Evolutionary conservation across 2,329 filamentous ascomycete species (phyloP), one percentile per base, ranked within the genome.

Genomic region (Cordyceps pruinosa): DNA sequence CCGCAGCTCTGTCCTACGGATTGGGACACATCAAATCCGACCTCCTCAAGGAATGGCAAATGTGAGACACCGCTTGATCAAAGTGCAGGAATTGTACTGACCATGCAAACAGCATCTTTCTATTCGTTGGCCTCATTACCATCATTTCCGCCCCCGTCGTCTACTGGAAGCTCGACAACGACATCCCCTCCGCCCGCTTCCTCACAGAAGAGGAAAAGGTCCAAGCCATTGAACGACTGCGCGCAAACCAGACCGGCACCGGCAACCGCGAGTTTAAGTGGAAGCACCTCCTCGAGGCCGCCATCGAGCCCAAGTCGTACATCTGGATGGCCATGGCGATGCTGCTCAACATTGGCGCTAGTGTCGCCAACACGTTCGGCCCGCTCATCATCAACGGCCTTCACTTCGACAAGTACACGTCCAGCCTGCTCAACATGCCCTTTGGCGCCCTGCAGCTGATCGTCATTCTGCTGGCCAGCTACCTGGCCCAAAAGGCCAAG

Each of bases 171-270:
- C 74, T 88, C 2, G 82, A 85, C 66, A 79, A 80, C 65, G 82
- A 85, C 61, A 77, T 86, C 19, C 66, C 75, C 0, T 78, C 78
- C 0, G 79, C 79, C 0, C 74, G 78, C 15, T 82, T 80, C 58
- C 65, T 94, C 26, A 86, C 75, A 8, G 79, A 86, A 53, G 77
- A 83, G 46, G 89, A 93, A 62, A 82, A 83, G 13, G 68, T 84
- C 0, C 76, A 90, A 42, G 87, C 86, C 0, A 74, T 91, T 26
- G 88, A 90, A 61, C 79, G 89, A 0, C 82, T 93, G 6, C 78
- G 88, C 0, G 77, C 83, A 23, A 93, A 93, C 63, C 84, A 90
- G 66, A 89, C 89, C 59, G 89, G 89, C 0, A 85, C 88, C 17
- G 86, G 85, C 1, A 87, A 83, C 60, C 84, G 84, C 61, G 78